Base-by-base conservation (phyloP, 257 asterid species). In the Plantago major region DNA sequence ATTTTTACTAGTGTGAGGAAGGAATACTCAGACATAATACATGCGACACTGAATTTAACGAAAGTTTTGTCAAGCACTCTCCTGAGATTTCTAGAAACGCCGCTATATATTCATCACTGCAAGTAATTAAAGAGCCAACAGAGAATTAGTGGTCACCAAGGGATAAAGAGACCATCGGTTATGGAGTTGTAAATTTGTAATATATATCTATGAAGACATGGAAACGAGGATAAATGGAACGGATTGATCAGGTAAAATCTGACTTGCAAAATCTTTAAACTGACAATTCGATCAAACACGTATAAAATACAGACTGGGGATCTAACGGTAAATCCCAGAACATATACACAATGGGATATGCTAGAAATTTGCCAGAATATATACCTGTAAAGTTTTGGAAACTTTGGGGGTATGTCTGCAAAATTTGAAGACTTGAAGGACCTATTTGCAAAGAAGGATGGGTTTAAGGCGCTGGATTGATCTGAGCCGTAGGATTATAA, bases 1-100 rank as follows among this genome's bases (percentile, higher is more conserved):
- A 33, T 33, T 33, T 4, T 7, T 18, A 9, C 15, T 18, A n/a
- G 11, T 52, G 58, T 37, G 26, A 3, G 58, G 11, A 5, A 54
- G 3, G 9, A 33, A 53, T 44, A 8, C 22, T 55, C 60, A 3
- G 16, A 50, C 26, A 52, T 19, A 68, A 57, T 83, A 90, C 96
- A 87, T 66, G 72, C 13, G 75, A 50, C 62, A 86, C 65, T 60
- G 62, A 55, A 68, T 90, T 90, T 69, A 90, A 78, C 46, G 74
- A 69, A 48, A 90, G 96, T 69, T 87, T 89, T 61, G 67, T 66
- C 84, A 90, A 54, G 33, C 70, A 79, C 65, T 61, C 75, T 64
- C 97, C 97, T 46, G 93, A 81, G 74, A 75, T 71, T 87, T 90
- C 97, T 60, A 90, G 50, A 75, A 76, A 85, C 59, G 96, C 93